Evolutionary conservation across 2,329 filamentous ascomycete species (phyloP).

Genomic region (Phialemoniopsis sp.): DNA sequence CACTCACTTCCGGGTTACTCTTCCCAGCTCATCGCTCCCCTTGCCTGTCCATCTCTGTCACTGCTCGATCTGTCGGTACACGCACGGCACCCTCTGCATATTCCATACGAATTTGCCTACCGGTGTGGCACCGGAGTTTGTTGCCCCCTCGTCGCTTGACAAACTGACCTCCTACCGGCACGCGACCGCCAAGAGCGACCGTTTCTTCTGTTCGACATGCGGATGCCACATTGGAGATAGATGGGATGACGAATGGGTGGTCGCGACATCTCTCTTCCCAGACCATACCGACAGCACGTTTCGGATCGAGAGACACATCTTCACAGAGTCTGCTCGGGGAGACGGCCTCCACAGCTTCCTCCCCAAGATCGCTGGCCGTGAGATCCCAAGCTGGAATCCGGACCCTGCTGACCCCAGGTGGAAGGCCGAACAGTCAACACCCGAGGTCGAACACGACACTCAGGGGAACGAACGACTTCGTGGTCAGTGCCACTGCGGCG

Average conservation of each 20-base stretch:
- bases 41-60: constrained; percentile 38
- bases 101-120: constrained; percentile 33
- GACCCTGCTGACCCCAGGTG: constrained; percentile 17
- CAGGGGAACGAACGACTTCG: constrained; percentile 33
- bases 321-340: constrained; percentile 27
- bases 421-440: constrained; percentile 4
- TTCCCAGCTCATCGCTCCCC: constrained; percentile 31
- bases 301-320: constrained; percentile 27
- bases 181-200: constrained; percentile 19
- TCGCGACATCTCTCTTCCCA: constrained; percentile 33
- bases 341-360: constrained; percentile 31
- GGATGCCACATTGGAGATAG: constrained; percentile 38
- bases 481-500: constrained; percentile 40
- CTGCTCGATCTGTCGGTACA: constrained; percentile 39
- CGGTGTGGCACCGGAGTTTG: constrained; percentile 29
- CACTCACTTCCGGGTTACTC: constrained; percentile 34
- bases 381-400: constrained; percentile 30
- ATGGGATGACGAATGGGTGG: constrained; percentile 25
- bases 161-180: constrained; percentile 32
- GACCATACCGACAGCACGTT: constrained; percentile 27
- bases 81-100: constrained; percentile 33
- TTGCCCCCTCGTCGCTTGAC: constrained; percentile 29
- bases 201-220: constrained; percentile 40
- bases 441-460: constrained; percentile 21
- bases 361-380: constrained; percentile 20